phyloP scores from a whole-genome alignment of 139 green algal genomes.

The Ettlia oleoabundans region DNA sequence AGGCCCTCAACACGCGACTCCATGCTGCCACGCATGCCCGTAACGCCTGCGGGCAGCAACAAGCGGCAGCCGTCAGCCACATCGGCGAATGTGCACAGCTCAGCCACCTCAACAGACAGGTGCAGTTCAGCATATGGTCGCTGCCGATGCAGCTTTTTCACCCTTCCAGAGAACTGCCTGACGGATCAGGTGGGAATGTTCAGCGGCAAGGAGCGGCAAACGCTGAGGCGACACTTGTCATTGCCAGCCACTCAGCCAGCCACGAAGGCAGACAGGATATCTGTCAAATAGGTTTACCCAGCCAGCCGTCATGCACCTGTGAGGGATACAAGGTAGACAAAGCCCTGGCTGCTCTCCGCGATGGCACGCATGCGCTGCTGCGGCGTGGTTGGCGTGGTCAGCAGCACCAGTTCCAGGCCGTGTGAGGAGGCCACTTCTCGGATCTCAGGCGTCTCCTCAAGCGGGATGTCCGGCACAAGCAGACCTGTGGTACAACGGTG shows the following conservation, averaged over 20 bases:
- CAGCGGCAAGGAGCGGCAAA: too few species aligned
- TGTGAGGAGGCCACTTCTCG: slow-evolving; percentile 60
- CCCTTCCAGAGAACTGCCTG: too few species aligned
- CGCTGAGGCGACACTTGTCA: too few species aligned
- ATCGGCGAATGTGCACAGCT: too few species aligned
- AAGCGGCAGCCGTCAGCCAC: too few species aligned
- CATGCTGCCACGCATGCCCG: slow-evolving; percentile 75
- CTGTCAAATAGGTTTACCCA: too few species aligned
- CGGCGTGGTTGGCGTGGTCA: slow-evolving; percentile 94
- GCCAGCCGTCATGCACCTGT: slow-evolving; percentile 56
- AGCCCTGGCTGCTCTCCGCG: slow-evolving; percentile 86
- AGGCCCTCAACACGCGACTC: slow-evolving; percentile 82
- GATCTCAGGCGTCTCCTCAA: slow-evolving; percentile 94
- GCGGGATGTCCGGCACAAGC: slow-evolving; percentile 96
- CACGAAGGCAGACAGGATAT: not conserved
- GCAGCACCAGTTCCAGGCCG: slow-evolving; percentile 94
- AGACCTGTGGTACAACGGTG: slow-evolving; percentile 83
- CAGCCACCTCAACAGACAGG: too few species aligned
- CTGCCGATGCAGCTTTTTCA: not conserved
- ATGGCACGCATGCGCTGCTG: slow-evolving; percentile 75
- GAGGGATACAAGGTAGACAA: slow-evolving; percentile 98
- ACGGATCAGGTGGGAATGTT: too few species aligned
- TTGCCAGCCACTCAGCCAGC: not conserved
- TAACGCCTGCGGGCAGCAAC: slow-evolving; percentile 74
- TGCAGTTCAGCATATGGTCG: not conserved